These are phyloP conservation scores for Yarrowia keelungensis DNA, from an alignment of 805 yeast species.

Conservation along the genomic window DNA sequence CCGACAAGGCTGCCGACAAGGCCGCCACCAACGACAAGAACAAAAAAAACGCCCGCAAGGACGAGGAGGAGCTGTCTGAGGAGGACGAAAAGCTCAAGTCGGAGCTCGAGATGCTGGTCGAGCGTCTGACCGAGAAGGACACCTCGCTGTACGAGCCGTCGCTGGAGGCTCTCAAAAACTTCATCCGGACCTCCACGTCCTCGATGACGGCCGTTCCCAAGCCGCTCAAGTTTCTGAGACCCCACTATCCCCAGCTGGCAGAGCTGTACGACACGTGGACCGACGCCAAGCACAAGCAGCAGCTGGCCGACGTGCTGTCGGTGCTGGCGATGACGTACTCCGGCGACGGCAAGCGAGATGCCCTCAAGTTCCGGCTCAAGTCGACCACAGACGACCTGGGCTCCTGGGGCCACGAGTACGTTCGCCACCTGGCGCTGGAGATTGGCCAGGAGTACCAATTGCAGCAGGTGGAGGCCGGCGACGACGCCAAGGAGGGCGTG, in stretches of 20 bases:
- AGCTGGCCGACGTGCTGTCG: constrained; percentile 86
- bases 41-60: constrained; percentile 40
- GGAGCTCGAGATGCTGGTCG: constrained; percentile 86
- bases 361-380: constrained; percentile 76
- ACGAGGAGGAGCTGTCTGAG: constrained; percentile 87
- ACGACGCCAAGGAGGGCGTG: constrained; percentile 45
- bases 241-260: constrained; percentile 76
- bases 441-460: constrained; percentile 78
- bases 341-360: constrained; percentile 77
- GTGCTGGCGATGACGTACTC: constrained; percentile 95
- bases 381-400: constrained; percentile 65
- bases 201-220: constrained; percentile 99
- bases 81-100: constrained; percentile 89
- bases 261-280: constrained; percentile 74
- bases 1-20: constrained; percentile 18
- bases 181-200: constrained; percentile 90
- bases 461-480: constrained; percentile 43
- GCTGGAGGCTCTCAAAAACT: constrained; percentile 72
- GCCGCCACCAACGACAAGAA: neutral
- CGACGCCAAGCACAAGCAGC: constrained; percentile 53
- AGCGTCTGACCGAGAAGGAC: constrained; percentile 62
- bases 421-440: constrained; percentile 93
- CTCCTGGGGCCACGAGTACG: constrained; percentile 98
- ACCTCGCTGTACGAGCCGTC: constrained; percentile 61
- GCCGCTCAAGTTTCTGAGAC: constrained; percentile 93